Evolutionary conservation across 768 basidiomycete species (phyloP), one percentile per base, ranked within the genome.

Genomic region (Collybia sp.): DNA sequence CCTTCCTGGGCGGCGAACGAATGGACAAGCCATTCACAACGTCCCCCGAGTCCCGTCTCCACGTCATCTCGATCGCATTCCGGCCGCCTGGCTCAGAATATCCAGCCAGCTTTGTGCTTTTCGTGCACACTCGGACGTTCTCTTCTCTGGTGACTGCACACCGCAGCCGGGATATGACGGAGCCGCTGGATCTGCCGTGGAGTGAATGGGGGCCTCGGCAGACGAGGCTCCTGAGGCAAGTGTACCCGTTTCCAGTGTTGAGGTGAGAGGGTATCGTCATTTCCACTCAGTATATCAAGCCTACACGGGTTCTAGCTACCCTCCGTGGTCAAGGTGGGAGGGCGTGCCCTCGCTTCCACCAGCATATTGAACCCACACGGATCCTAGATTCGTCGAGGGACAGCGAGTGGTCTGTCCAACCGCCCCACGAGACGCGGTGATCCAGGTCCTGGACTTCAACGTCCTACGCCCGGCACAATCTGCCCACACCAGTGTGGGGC

Each of bases 1-100:
- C 65, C 1, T 66, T 67, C 43, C 46, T 61, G 9, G 64, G 61
- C 0, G 35, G 41, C 1, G 53, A 62, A 18, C n/a, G n/a, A n/a
- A n/a, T n/a, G n/a, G n/a, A n/a, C n/a, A n/a, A n/a, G n/a, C n/a
- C n/a, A n/a, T n/a, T 69, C 34, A 45, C 46, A 5, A 54, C 69
- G 12, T 34, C 33, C 11, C 33, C 33, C 15, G 10, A 10, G 33
- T 15, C 33, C 33, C 33, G 33, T 15, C 11, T 34, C 33, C 33
- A 34, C 15, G 33, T 34, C 11, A 10, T 34, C 11, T 34, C 33
- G 33, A 34, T 34, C 11, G 11, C 10, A 15, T 34, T 10, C 33
- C 15, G 10, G 33, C 11, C 11, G 15, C 15, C n/a, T n/a, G n/a
- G n/a, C n/a, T n/a, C n/a, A n/a, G n/a, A n/a, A n/a, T n/a, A n/a